Conservation (phyloP, 2,329 filamentous ascomycete species). For the Colletotrichum lupini region DNA sequence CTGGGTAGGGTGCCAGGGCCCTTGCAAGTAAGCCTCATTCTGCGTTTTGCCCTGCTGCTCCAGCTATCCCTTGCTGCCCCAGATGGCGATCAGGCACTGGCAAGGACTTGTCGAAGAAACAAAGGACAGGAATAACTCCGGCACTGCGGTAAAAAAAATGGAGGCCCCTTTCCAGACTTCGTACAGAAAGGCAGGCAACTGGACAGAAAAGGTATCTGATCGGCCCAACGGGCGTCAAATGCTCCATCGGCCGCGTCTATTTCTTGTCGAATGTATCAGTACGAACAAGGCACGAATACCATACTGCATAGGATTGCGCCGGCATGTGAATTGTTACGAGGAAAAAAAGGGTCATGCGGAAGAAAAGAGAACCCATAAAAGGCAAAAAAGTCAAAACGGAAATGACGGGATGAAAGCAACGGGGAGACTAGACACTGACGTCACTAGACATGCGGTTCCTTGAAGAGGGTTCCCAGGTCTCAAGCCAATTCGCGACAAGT, state of each 20-base stretch:
- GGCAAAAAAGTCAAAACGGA: constrained; percentile 33
- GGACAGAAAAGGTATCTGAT: background rate
- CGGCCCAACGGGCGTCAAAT: background rate
- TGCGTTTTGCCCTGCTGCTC: constrained; percentile 11
- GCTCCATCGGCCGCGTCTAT: constrained; percentile 1
- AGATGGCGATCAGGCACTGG: constrained; percentile 27
- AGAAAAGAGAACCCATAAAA: constrained; percentile 14
- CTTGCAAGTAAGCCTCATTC: constrained; percentile 33
- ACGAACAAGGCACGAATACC: background rate
- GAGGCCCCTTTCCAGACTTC: background rate
- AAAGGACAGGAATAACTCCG: background rate
- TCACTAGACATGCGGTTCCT: constrained; percentile 25
- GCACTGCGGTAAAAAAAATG: constrained; percentile 1
- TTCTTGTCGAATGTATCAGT: constrained; percentile 4
- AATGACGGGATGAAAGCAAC: constrained; percentile 43
- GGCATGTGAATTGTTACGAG: constrained; percentile 29
- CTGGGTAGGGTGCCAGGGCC: constrained; percentile 15
- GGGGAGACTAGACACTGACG: constrained; percentile 28
- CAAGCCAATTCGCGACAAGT: constrained; percentile 27
- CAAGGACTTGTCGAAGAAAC: constrained; percentile 1
- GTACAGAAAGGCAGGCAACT: background rate
- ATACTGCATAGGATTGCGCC: background rate
- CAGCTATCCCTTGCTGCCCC: constrained; percentile 9
- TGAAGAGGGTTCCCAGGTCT: constrained; percentile 10
- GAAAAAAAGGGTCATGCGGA: constrained; percentile 9